Evolutionary conservation across 352 stramenopile genomes (phyloP).

Genomic region (Blastocystis sp.): DNA sequence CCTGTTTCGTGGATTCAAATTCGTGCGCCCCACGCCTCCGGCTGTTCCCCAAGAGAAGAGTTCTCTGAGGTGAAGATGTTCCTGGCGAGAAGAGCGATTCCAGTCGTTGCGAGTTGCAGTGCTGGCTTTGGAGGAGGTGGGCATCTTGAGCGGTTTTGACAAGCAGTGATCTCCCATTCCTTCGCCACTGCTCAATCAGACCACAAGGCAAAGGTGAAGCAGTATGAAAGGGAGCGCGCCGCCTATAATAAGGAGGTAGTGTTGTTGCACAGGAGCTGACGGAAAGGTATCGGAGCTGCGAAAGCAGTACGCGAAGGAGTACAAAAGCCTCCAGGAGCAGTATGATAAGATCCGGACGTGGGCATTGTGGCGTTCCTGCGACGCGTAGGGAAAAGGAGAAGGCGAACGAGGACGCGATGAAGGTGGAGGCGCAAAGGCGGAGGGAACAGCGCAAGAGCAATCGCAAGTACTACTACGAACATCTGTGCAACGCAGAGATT

Average conservation of each 20-base stretch:
- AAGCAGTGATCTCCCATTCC: neutral
- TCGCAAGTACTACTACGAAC: conserved; percentile 32
- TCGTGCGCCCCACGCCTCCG: too few species aligned
- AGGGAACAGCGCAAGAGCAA: conserved; percentile 1
- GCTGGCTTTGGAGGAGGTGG: too few species aligned
- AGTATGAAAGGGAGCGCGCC: conserved; percentile 13
- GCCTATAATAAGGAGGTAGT: conserved; percentile 28
- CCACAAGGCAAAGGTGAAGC: neutral
- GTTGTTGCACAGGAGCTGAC: neutral
- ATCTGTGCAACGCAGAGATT: conserved; percentile 59
- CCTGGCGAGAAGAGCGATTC: too few species aligned
- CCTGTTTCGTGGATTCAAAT: too few species aligned
- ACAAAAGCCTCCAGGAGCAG: conserved; percentile 10
- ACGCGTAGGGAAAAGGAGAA: conserved; percentile 40
- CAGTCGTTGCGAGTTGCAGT: too few species aligned
- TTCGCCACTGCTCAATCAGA: conserved; percentile 20
- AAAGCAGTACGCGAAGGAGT: conserved; percentile 54
- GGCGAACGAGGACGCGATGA: conserved; percentile 49
- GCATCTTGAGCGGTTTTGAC: neutral
- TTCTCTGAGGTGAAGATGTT: too few species aligned
- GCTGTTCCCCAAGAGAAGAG: too few species aligned
- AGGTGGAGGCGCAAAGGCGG: neutral
- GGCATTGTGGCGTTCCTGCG: neutral
- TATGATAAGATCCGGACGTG: conserved; percentile 39
- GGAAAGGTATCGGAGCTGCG: conserved; percentile 37